phyloP scores from a whole-genome alignment of 805 yeast species.

The Wickerhamiella parazyma region DNA sequence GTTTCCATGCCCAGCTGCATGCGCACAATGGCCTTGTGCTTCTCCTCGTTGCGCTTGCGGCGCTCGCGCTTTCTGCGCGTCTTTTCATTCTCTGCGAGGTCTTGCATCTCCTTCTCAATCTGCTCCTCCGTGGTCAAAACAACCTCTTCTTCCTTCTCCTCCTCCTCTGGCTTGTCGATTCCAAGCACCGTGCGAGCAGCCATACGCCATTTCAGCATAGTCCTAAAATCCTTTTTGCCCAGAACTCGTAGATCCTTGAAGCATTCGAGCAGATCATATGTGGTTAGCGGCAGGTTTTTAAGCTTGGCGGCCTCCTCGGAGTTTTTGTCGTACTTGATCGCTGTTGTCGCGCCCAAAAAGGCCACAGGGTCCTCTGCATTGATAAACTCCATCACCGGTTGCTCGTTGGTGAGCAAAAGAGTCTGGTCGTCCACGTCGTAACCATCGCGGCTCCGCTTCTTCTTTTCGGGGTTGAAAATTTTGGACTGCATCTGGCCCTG shows the following conservation, averaged over 20 bases:
- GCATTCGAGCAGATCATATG: slow-evolving; percentile 66
- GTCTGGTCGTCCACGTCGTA: slow-evolving; percentile 71
- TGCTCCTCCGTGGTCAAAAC: slow-evolving; percentile 70
- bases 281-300: slow-evolving; percentile 61
- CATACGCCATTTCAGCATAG: slow-evolving; percentile 75
- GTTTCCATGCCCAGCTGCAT: slow-evolving; percentile 95
- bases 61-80: slow-evolving; percentile 64
- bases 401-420: slow-evolving; percentile 45
- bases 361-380: slow-evolving; percentile 72
- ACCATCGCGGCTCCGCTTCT: slow-evolving; percentile 85
- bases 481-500: slow-evolving; percentile 66
- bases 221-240: slow-evolving; percentile 86
- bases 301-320: slow-evolving; percentile 63
- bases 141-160: slow-evolving; percentile 41
- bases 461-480: slow-evolving; percentile 87
- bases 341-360: slow-evolving; percentile 58
- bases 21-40: slow-evolving; percentile 76
- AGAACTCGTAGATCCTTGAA: slow-evolving; percentile 84
- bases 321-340: slow-evolving; percentile 45
- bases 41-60: slow-evolving; percentile 65
- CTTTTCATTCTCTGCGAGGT: slow-evolving; percentile 56
- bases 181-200: slow-evolving; percentile 70
- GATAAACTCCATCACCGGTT: slow-evolving; percentile 69
- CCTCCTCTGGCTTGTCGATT: slow-evolving; percentile 41
- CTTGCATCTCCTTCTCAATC: slow-evolving; percentile 72